phyloP scores from a whole-genome alignment of 2,329 filamentous ascomycete genomes.

The Exophiala sideris region DNA sequence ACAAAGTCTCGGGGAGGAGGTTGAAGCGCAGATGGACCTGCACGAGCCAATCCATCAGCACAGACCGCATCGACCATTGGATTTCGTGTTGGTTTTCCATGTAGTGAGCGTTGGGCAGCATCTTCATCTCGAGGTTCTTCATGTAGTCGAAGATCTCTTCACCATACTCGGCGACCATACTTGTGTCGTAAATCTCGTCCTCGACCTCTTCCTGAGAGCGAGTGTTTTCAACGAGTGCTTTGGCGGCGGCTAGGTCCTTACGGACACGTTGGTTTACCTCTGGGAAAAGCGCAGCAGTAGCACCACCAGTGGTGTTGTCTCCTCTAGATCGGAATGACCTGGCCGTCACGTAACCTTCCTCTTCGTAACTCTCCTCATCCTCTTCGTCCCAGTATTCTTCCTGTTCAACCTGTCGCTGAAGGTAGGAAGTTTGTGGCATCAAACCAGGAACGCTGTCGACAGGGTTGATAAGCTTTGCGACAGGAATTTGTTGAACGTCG shows the following conservation, averaged over 20 bases:
- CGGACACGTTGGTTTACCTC: slow-evolving; percentile 65
- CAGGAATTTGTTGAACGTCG: slow-evolving; percentile 19
- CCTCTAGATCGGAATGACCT: slow-evolving; percentile 72
- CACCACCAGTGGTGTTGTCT: slow-evolving; percentile 67
- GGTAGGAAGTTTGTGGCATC: slow-evolving; percentile 24
- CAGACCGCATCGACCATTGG: slow-evolving; percentile 96
- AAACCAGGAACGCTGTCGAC: slow-evolving; percentile 13
- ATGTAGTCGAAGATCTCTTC: slow-evolving; percentile 96
- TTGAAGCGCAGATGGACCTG: slow-evolving; percentile 92
- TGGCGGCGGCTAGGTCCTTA: slow-evolving; percentile 69
- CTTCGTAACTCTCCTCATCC: slow-evolving; percentile 66
- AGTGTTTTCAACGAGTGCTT: slow-evolving; percentile 62
- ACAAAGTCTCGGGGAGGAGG: slow-evolving; percentile 89
- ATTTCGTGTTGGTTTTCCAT: slow-evolving; percentile 98
- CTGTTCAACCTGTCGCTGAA: slow-evolving; percentile 44
- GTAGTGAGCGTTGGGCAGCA: slow-evolving; percentile 87
- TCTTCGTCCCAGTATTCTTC: slow-evolving; percentile 77
- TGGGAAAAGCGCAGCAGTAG: slow-evolving; percentile 68
- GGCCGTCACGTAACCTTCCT: slow-evolving; percentile 70
- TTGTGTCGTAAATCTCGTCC: slow-evolving; percentile 88
- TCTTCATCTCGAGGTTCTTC: slow-evolving; percentile 75
- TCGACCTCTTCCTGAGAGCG: slow-evolving; percentile 72
- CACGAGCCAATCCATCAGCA: slow-evolving; percentile 96
- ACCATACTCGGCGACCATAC: slow-evolving; percentile 95
- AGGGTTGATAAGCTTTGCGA: slow-evolving; percentile 17